Percentiles rank a stretch among this genome's conserved stretches.
Evolutionary conservation across 2,329 filamentous ascomycete species (phyloP).

Genomic region (Cercospora sojina): DNA sequence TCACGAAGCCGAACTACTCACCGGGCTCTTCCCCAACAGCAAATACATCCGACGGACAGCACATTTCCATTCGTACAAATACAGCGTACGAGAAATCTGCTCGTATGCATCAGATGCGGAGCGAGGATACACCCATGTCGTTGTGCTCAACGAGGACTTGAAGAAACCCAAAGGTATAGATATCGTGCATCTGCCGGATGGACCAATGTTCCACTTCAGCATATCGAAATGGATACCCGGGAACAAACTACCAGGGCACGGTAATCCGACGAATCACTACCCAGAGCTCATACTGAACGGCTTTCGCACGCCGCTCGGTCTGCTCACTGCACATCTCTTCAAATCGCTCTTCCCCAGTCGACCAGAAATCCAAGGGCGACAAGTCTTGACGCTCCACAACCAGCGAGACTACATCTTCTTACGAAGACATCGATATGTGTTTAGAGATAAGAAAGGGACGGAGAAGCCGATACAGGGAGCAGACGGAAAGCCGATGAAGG

Average conservation of each 20-base stretch:
- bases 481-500: slow-evolving; percentile 80
- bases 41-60: slow-evolving; percentile 81
- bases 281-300: slow-evolving; percentile 90
- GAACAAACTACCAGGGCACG: slow-evolving; percentile 84
- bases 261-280: slow-evolving; percentile 83
- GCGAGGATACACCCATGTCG: slow-evolving; percentile 76
- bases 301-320: slow-evolving; percentile 88
- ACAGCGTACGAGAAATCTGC: slow-evolving; percentile 86
- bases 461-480: slow-evolving; percentile 82
- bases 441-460: slow-evolving; percentile 79
- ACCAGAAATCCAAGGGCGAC: slow-evolving; percentile 80
- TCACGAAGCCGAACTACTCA: slow-evolving; percentile 74
- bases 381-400: slow-evolving; percentile 90
- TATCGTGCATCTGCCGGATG: slow-evolving; percentile 76
- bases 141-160: slow-evolving; percentile 84
- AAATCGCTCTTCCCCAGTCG: slow-evolving; percentile 73
- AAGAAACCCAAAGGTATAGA: slow-evolving; percentile 82
- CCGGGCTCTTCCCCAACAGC: slow-evolving; percentile 75
- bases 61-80: slow-evolving; percentile 84
- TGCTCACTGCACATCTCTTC: slow-evolving; percentile 84
- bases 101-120: slow-evolving; percentile 69
- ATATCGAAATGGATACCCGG: slow-evolving; percentile 90
- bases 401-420: slow-evolving; percentile 97
- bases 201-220: slow-evolving; percentile 89
- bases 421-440: slow-evolving; percentile 84